Evolutionary conservation across 140 eudicot species (phyloP).

Genomic region (Flaveria floridana): DNA sequence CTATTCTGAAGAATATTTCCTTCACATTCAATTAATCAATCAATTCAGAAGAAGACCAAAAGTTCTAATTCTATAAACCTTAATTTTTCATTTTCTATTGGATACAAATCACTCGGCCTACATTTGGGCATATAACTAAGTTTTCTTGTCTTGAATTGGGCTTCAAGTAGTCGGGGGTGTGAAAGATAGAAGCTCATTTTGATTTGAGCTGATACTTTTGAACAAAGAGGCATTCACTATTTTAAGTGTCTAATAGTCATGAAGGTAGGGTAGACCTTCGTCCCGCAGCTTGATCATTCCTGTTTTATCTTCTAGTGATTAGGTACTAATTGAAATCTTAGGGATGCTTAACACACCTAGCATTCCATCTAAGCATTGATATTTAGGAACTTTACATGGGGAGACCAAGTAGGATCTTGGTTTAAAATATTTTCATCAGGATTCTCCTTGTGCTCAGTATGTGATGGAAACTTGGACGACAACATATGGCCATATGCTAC

Average conservation of each 20-base stretch:
- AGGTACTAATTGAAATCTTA: not conserved
- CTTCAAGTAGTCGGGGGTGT: not conserved
- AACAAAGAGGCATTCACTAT: not conserved
- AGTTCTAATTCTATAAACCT: not conserved
- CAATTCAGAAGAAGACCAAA: not conserved
- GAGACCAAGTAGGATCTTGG: conserved; percentile 3
- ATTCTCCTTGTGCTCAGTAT: not conserved
- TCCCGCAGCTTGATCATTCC: conserved; percentile 1
- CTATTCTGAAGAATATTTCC: not conserved
- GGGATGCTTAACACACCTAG: not conserved
- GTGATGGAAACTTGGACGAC: not conserved
- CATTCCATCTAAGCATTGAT: not conserved
- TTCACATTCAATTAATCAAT: not conserved
- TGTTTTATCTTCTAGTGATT: not conserved
- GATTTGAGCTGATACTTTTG: not conserved
- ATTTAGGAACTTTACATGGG: not conserved
- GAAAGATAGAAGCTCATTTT: not conserved
- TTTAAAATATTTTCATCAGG: not conserved
- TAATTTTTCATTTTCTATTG: not conserved
- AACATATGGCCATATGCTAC: not conserved
- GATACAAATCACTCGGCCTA: not conserved
- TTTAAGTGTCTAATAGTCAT: not conserved
- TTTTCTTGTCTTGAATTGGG: not conserved
- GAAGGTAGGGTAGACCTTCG: conserved; percentile 3
- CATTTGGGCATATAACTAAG: not conserved